Evolutionary conservation across 2,329 filamentous ascomycete genomes (phyloP), one percentile per base, ranked within the genome.

Genomic region (Aspergillus sp.): DNA sequence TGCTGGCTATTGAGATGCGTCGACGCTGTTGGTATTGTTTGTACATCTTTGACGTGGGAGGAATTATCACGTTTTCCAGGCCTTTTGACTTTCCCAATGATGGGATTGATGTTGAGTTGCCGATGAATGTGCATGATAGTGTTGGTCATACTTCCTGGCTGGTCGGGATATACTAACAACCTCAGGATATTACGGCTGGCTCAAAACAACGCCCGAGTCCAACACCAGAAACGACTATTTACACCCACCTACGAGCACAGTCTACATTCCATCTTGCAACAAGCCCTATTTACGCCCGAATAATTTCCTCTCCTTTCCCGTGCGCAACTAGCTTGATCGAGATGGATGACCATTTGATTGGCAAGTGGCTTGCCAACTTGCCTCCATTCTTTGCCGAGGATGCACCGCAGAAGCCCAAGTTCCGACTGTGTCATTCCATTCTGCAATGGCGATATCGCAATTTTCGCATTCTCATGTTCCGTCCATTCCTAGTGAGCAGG

Each of bases 41-140:
- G 4, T 71, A 65, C 48, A 62, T 66, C 7, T 69, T 74, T 49
- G 65, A 67, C 22, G 60, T 66, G 3, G 71, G 70, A 4, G 70
- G 68, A 5, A 66, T 65, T 10, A 66, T 73, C 22, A 73, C 72
- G 0, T 73, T 72, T 45, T 68, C 67, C 1, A 61, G 71, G 7
- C 71, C 72, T 1, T 51, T 71, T 23, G 63, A 65, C n/a, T 66
- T 66, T 54, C 69, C 69, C 3, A 48, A 58, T 15, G 56, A 63
- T 13, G 65, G 66, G 2, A 55, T 68, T n/a, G 68, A 71, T 37
- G 63, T 64, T 9, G 55, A 58, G n/a, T 46, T 67, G 4, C 65
- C 66, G 3, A 44, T 65, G 25, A 69, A 69, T 46, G 52, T 67
- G 0, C 60, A 67, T 44, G 64, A 69, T 46, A 48, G 41, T 19